Evolutionary conservation across 2,329 filamentous ascomycete species (phyloP).

Genomic region (Polytolypa hystricis): DNA sequence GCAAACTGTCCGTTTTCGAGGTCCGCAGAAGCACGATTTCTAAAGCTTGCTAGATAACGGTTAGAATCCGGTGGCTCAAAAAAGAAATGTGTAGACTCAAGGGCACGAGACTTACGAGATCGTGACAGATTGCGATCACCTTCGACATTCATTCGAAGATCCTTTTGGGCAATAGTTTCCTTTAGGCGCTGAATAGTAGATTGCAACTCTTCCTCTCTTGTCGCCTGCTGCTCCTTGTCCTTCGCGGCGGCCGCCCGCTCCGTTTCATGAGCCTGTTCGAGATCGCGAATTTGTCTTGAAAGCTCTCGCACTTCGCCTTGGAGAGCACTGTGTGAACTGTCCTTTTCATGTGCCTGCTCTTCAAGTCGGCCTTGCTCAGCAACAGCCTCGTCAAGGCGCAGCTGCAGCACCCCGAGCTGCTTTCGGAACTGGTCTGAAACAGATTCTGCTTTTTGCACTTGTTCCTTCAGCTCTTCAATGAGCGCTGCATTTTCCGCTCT

Average conservation of each 20-base stretch:
- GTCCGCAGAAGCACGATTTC: conserved; percentile 47
- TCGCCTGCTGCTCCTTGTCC: conserved; percentile 80
- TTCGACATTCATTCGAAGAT: conserved; percentile 41
- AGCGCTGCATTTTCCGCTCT: conserved; percentile 68
- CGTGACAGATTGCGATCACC: conserved; percentile 41
- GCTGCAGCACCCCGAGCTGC: conserved; percentile 73
- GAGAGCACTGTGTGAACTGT: conserved; percentile 69
- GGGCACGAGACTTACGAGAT: conserved; percentile 35
- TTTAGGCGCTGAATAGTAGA: conserved; percentile 82
- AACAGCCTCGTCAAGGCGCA: conserved; percentile 72
- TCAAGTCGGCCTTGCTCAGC: conserved; percentile 78
- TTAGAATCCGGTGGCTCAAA: neutral
- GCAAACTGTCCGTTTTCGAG: conserved; percentile 73
- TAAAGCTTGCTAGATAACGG: conserved; percentile 28
- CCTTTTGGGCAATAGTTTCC: conserved; percentile 71
- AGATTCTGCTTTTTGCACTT: conserved; percentile 68
- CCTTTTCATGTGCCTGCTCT: conserved; percentile 75
- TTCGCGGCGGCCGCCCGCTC: conserved; percentile 78
- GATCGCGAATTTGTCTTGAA: conserved; percentile 72
- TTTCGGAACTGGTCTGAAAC: conserved; percentile 70
- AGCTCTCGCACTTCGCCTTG: conserved; percentile 78
- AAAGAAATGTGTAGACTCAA: neutral
- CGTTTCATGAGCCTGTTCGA: conserved; percentile 85
- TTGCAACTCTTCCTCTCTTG: conserved; percentile 83
- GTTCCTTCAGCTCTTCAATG: conserved; percentile 74